Percentiles rank a stretch among this genome's conserved stretches.
Conservation (phyloP, 371 early-diverging fungal species). For the Circinella minor region DNA sequence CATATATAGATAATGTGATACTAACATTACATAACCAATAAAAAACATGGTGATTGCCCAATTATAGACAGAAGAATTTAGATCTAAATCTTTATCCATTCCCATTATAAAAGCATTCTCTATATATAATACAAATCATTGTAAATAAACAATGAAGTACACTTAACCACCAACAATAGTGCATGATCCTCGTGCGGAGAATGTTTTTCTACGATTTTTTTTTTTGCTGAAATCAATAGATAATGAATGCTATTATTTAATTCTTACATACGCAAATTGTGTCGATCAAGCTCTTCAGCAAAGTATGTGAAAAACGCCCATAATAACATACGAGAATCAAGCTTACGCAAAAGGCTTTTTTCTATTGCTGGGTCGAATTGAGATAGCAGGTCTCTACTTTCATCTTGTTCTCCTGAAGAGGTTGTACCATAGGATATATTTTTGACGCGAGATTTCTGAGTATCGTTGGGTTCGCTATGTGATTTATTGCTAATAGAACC, state of each 20-base stretch:
- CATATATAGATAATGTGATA: neutral
- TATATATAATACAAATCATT: slow-evolving; percentile 3
- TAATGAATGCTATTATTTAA: too few relatives aligned
- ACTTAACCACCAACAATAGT: too few relatives aligned
- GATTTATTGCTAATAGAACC: too few relatives aligned
- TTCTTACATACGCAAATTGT: slow-evolving; percentile 65
- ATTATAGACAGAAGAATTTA: slow-evolving; percentile 56
- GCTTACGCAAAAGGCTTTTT: slow-evolving; percentile 57
- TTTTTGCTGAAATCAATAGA: too few relatives aligned
- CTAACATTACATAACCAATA: slow-evolving; percentile 26
- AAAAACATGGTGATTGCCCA: slow-evolving; percentile 54
- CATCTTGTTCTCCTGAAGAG: too few relatives aligned
- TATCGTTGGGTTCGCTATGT: too few relatives aligned
- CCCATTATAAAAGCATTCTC: slow-evolving; percentile 56
- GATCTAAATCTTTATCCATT: slow-evolving; percentile 53
- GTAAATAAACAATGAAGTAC: neutral
- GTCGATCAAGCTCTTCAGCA: slow-evolving; percentile 73
- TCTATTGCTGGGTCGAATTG: slow-evolving; percentile 16
- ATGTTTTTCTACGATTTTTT: too few relatives aligned
- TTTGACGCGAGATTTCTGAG: too few relatives aligned
- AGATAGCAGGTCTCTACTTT: too few relatives aligned
- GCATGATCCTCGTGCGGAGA: too few relatives aligned
- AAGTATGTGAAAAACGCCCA: slow-evolving; percentile 71
- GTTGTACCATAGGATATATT: too few relatives aligned
- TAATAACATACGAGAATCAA: slow-evolving; percentile 72